Percentiles rank a stretch among this genome's conserved stretches.
Evolutionary conservation across 2,329 filamentous ascomycete species (phyloP).

Genomic region (Botryosphaeria dothidea): DNA sequence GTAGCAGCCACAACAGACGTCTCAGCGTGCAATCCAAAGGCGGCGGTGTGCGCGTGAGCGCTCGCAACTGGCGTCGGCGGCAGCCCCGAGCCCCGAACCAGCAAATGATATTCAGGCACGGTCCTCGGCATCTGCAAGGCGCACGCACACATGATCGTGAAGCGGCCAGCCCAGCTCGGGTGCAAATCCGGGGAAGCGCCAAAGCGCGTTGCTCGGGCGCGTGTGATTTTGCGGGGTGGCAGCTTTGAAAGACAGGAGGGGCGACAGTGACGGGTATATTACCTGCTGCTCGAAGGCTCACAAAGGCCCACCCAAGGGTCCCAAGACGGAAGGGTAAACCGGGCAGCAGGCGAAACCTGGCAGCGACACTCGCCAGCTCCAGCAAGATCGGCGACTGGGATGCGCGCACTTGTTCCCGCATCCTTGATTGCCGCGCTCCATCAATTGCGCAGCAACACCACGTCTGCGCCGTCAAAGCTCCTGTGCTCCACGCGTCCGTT

Average conservation of each 20-base stretch:
- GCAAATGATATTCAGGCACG: slow-evolving; percentile 20
- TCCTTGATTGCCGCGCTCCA: slow-evolving; percentile 16
- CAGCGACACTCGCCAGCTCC: neutral
- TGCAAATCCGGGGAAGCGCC: slow-evolving; percentile 15
- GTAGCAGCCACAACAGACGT: neutral
- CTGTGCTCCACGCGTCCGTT: slow-evolving; percentile 10
- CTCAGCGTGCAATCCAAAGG: neutral
- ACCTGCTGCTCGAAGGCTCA: neutral
- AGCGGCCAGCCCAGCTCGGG: slow-evolving; percentile 13
- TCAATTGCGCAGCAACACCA: slow-evolving; percentile 15
- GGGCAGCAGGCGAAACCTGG: slow-evolving; percentile 5
- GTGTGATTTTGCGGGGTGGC: slow-evolving; percentile 1
- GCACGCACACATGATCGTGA: slow-evolving; percentile 17
- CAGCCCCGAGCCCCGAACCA: neutral
- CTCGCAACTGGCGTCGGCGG: neutral
- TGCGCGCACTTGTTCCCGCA: slow-evolving; percentile 4
- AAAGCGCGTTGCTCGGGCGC: slow-evolving; percentile 6
- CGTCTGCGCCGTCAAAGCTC: slow-evolving; percentile 15
- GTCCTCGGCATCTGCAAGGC: slow-evolving; percentile 10
- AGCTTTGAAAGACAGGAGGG: neutral
- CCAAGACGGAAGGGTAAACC: neutral
- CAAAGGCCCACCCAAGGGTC: neutral
- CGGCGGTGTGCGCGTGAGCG: neutral
- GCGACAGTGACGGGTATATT: neutral
- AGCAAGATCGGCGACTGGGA: slow-evolving; percentile 7